These are phyloP conservation scores for Xylariaceae sp. DNA, from an alignment of 2,329 filamentous ascomycete genomes.

Conservation along the genomic window DNA sequence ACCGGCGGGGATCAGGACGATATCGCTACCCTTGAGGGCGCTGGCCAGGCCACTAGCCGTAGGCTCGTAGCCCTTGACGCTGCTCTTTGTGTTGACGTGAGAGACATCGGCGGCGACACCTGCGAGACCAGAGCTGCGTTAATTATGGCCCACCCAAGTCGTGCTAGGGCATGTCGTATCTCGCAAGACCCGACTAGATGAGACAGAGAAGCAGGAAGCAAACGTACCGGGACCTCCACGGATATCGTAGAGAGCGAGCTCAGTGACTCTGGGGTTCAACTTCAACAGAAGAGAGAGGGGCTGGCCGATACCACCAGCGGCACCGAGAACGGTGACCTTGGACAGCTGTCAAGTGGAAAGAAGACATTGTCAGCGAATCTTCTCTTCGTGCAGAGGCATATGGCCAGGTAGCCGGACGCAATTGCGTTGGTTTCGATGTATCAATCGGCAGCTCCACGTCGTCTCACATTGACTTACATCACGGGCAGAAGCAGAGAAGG, in stretches of 20 bases:
- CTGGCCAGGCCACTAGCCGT: conserved; percentile 68
- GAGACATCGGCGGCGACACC: conserved; percentile 97
- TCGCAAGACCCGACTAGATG: not conserved
- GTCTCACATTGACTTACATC: conserved; percentile 50
- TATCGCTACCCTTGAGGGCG: conserved; percentile 80
- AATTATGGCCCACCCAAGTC: not conserved
- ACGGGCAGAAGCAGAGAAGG: conserved; percentile 74
- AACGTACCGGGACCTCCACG: conserved; percentile 80
- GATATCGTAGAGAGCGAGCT: conserved; percentile 98
- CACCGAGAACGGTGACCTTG: conserved; percentile 96
- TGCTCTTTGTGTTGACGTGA: conserved; percentile 99
- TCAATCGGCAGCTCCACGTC: not conserved
- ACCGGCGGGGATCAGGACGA: conserved; percentile 96
- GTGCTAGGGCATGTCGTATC: no score
- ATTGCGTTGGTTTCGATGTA: no score
- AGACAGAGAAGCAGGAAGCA: conserved; percentile 4
- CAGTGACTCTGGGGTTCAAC: conserved; percentile 90
- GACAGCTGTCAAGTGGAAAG: conserved; percentile 58
- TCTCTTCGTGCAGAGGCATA: no score
- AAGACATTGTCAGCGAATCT: not conserved
- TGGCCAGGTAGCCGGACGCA: no score
- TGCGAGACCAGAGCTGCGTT: conserved; percentile 31
- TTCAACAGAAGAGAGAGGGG: conserved; percentile 96
- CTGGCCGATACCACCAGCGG: conserved; percentile 96
- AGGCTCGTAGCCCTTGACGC: conserved; percentile 82